Base-by-base conservation (phyloP, 2,329 filamentous ascomycete species). In the Fusarium proliferatum region DNA sequence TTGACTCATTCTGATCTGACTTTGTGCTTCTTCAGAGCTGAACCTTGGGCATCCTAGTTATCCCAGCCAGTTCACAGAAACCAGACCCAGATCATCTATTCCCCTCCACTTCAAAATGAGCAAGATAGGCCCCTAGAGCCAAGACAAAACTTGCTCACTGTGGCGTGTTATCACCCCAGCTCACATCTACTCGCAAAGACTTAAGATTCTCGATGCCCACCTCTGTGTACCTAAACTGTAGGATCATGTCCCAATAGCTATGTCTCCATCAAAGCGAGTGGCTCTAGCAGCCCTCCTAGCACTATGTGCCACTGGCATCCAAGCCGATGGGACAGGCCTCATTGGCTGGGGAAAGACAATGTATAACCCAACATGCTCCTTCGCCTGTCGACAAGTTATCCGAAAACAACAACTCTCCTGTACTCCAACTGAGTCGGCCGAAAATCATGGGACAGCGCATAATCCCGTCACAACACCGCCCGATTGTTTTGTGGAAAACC, bases 301-400 rank as follows among this genome's bases (percentile, higher is more conserved):
- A 15, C n/a, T 63, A 34, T 60, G 41, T 16, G n/a, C 26, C 26
- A 48, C 46, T 28, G 52, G 41, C 9, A 34, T 59, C 6, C 28
- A 63, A 48, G 52, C 67, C 17, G 77, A 78, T 21, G 77, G 78
- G 5, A 62, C 53, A 8, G 81, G 82, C 41, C 63, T 82, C 23
- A 80, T 83, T 39, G 82, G 82, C 56, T 79, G 77, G 65, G 81
- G 81, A 17, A 83, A 81, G 61, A 78, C 75, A 0, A 79, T 83
- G 71, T 72, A 62, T 71, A 60, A 82, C 15, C 82, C 81, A 15
- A 70, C 79, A 2, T 84, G 82, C 65, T 78, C 80, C 2, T 82
- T 81, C 42, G 80, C 81, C 9, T 83, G 82, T 38, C 81, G 81
- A 15, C 68, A 65, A 23, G 75, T 81, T 41, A 61, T 82, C 52